Evolutionary conservation across 441 rosid genomes (phyloP).

Genomic region (Capsella rubella): DNA sequence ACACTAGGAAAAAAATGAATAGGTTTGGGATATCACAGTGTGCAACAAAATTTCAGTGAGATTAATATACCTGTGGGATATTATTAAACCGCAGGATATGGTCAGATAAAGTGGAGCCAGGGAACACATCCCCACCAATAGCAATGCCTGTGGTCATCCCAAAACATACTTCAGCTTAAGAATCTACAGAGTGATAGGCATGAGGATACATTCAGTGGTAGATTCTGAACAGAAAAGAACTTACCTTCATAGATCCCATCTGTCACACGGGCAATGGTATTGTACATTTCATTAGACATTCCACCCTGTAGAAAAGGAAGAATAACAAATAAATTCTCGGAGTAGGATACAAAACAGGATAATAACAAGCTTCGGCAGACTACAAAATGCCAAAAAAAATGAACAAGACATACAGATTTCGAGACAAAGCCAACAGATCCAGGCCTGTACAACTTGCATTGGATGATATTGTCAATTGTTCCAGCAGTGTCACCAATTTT

Average conservation of each 20-base stretch:
- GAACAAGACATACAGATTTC: conserved; percentile 72
- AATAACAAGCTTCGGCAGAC: conserved; percentile 14
- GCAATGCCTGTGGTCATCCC: conserved; percentile 73
- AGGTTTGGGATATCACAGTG: neutral
- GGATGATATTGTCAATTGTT: conserved; percentile 89
- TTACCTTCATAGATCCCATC: conserved; percentile 96
- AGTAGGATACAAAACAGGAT: conserved; percentile 3
- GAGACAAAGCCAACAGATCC: conserved; percentile 99
- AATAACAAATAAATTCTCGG: conserved; percentile 22
- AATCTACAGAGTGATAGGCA: conserved; percentile 29
- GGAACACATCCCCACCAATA: conserved; percentile 98
- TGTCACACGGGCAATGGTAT: conserved; percentile 86
- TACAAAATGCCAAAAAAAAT: neutral
- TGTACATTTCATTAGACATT: conserved; percentile 97
- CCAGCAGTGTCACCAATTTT: conserved; percentile 99
- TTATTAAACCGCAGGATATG: conserved; percentile 91
- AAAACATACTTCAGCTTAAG: conserved; percentile 28
- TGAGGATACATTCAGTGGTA: conserved; percentile 19
- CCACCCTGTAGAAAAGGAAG: conserved; percentile 72
- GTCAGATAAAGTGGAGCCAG: conserved; percentile 94
- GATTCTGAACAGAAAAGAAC: conserved; percentile 24
- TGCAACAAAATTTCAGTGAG: neutral
- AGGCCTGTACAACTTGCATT: conserved; percentile 93
- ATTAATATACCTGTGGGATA: conserved; percentile 80
- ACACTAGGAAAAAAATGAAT: neutral